These are phyloP conservation scores for Raphanus sativus DNA, from an alignment of 345 rosid species.

Conservation along the genomic window DNA sequence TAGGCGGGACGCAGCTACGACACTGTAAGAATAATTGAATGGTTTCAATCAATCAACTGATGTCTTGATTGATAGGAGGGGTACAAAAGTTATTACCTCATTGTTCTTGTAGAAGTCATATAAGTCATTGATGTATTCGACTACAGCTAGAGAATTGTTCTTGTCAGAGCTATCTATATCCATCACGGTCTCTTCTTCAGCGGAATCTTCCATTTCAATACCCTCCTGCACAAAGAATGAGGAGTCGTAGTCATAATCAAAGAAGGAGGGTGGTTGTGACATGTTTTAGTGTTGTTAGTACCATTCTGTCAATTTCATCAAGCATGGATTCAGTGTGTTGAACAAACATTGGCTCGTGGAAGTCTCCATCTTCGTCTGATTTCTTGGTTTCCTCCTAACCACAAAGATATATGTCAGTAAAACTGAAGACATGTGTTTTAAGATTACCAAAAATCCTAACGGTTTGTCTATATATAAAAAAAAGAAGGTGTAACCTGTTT, in stretches of 20 bases:
- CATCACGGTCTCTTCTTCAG: slow-evolving; percentile 43
- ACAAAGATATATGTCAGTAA: not conserved
- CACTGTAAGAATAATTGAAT: slow-evolving; percentile 44
- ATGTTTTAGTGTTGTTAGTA: slow-evolving; percentile 21
- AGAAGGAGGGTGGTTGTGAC: not conserved
- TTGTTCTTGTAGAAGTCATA: slow-evolving; percentile 64
- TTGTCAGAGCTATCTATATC: slow-evolving; percentile 79
- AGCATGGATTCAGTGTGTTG: slow-evolving; percentile 88
- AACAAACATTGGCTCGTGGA: slow-evolving; percentile 74
- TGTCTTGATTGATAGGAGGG: not conserved
- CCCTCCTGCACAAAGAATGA: slow-evolving; percentile 57
- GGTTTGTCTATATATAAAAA: not conserved
- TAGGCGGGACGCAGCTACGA: slow-evolving; percentile 51
- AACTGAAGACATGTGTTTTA: too few relatives aligned
- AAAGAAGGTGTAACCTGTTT: slow-evolving; percentile 55
- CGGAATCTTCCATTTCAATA: slow-evolving; percentile 75
- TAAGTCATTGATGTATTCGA: slow-evolving; percentile 76
- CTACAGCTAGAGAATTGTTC: slow-evolving; percentile 72
- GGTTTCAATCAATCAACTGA: not conserved
- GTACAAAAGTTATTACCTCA: slow-evolving; percentile 50
- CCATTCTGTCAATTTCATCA: slow-evolving; percentile 90
- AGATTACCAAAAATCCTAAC: too few relatives aligned
- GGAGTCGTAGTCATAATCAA: not conserved
- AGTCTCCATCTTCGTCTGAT: slow-evolving; percentile 47
- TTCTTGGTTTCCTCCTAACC: slow-evolving; percentile 55